Base-by-base conservation (phyloP, 768 basidiomycete species). In the Agrocybe chaxingu region DNA sequence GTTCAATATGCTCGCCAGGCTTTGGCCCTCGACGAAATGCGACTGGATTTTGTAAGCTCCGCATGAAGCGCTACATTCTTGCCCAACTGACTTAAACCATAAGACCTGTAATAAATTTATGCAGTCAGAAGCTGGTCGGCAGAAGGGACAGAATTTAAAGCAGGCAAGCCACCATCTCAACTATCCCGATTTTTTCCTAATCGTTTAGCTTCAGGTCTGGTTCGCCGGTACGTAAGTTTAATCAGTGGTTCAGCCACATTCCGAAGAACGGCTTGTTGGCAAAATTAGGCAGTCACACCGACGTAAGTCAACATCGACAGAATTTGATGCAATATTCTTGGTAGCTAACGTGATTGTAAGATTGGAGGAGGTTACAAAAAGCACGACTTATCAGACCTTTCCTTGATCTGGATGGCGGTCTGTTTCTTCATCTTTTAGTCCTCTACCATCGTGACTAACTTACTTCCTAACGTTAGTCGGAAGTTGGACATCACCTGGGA, bases 331-430 rank as follows among this genome's bases (percentile, higher is more conserved):
- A 24, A 5, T 24, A 24, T 24, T 24, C 24, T 24, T 24, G 24
- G 3, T 24, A 24, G 24, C 24, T 24, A 24, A 24, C 24, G 24
- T 24, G 24, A 24, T 24, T 3, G 18, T 44, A 53, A 88, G 87
- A 76, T 85, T 41, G 86, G 86, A 11, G 87, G 87, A 24, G 87
- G 87, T 35, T 89, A 80, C 64, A 61, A 72, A 29, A 71, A 79
- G 39, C 87, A 87, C 61, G 87, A 89, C 57, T 63, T 89, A 29
- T 75, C 87, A 0, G 84, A 87, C 58, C 39, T 88, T 19, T 75
- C 81, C 10, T 67, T 89, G 44, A 65, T 67, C 38, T 85, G 84
- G 84, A 84, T 86, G 81, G 73, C 72, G 47, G 82, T 84, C 57
- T 33, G 77, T 71, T 8, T 47, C 13, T 16, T 16, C 7, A 35